phyloP scores from a whole-genome alignment of 345 rosid genomes.

The Limnanthes douglasii region DNA sequence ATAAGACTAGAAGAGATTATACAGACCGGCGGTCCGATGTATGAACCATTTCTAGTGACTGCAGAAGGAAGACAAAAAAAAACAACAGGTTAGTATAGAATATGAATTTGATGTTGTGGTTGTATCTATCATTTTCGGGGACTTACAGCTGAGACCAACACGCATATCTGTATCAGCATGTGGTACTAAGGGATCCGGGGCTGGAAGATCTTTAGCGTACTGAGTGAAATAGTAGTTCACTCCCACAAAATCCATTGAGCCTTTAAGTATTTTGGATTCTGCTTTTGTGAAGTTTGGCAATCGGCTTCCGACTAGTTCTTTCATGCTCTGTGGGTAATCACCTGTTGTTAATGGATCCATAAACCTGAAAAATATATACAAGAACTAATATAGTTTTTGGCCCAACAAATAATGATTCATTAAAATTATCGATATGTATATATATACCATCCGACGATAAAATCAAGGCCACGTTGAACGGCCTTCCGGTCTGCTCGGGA shows the following conservation, averaged over 20 bases:
- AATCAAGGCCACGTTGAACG: no score
- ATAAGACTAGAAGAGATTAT: not conserved
- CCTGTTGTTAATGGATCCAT: slow-evolving; percentile 20
- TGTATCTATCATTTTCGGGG: not conserved
- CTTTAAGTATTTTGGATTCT: slow-evolving; percentile 3
- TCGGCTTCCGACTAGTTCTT: slow-evolving; percentile 2
- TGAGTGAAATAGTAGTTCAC: slow-evolving; percentile 9
- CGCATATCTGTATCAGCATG: slow-evolving; percentile 6
- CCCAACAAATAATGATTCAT: no score
- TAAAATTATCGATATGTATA: no score
- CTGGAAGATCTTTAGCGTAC: slow-evolving; percentile 4
- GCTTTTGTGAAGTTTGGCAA: slow-evolving; percentile 1
- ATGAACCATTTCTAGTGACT: slow-evolving; percentile 6
- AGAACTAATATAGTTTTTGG: no score
- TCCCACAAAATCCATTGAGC: slow-evolving; percentile 8
- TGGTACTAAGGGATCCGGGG: not conserved
- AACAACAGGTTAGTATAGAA: not conserved
- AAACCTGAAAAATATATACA: no score
- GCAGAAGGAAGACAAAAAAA: not conserved
- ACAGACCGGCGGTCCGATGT: slow-evolving; percentile 7
- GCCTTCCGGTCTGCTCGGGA: no score
- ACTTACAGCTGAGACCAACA: slow-evolving; percentile 3
- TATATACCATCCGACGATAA: no score
- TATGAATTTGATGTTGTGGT: not conserved
- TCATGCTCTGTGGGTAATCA: slow-evolving; percentile 14